Base-by-base conservation (phyloP, 2,329 filamentous ascomycete genomes). In the Oidium heveae region DNA sequence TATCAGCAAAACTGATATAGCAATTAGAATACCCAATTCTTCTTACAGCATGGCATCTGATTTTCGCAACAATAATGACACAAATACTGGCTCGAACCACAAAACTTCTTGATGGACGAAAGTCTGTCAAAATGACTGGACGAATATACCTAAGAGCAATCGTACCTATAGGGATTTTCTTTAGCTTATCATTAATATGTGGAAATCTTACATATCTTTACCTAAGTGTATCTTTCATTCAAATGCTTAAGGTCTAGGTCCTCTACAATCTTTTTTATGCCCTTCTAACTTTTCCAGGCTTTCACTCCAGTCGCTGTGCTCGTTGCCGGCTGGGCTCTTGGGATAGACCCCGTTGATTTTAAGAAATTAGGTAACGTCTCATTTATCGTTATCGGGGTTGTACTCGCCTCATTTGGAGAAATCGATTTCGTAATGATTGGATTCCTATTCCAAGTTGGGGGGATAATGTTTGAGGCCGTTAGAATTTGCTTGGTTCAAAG, bases 61-160 rank as follows among this genome's bases (percentile, higher is more conserved):
- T 79, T 32, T 96, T 96, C 66, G 87, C 91, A 59, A 94, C 88
- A 37, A 67, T 94, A 66, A 89, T 94, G 76, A 98, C 91, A 60
- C 91, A 96, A 70, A 66, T 94, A 61, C 78, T 98, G 67, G 87
- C 91, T 53, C 84, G 86, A 64, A 93, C 86, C 66, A 96, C 89
- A 44, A 82, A 74, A 41, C 73, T 94, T 54, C 84, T 98, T 59
- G 91, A 98, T 71, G 88, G 87, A 61, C 82, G 91, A 64, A 94
- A 95, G 72, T 85, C 82, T 46, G 87, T 96, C 57, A 94, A 94
- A 72, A 96, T 98, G 89, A 96, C 86, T 32, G 86, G 86, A 61
- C 82, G 82, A 59, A 81, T 96, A 63, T 96, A 96, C 69, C 72
- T 96, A 57, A 82, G 87, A 62, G 87, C 88, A 47, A 94, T 96